These are phyloP conservation scores for Picea abies DNA, from an alignment of 83 land plant species.

Conservation along the genomic window DNA sequence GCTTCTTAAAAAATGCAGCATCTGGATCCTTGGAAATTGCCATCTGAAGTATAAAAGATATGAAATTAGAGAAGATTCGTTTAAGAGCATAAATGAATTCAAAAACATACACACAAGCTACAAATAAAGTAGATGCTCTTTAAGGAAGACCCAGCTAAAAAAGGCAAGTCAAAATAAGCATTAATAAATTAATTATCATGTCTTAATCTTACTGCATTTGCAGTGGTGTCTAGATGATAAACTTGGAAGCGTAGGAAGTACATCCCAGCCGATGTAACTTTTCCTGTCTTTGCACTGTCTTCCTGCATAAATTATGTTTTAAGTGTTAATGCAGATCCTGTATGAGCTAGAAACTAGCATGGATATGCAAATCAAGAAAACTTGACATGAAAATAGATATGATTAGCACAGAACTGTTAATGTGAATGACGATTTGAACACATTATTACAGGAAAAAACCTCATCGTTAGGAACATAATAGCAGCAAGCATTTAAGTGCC, in stretches of 20 bases:
- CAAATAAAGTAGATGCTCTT: background rate
- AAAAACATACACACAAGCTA: background rate
- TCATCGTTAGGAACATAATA: too few relatives aligned
- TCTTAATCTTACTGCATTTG: constrained; percentile 61
- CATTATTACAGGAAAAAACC: too few relatives aligned
- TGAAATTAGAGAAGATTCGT: background rate
- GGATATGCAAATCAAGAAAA: background rate
- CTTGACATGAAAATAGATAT: background rate
- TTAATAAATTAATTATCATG: background rate
- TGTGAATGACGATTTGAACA: too few relatives aligned
- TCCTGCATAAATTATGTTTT: constrained; percentile 52
- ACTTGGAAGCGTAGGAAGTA: constrained; percentile 95
- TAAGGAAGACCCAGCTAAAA: background rate
- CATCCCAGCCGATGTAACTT: constrained; percentile 96
- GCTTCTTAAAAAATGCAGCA: constrained; percentile 88
- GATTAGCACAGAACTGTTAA: background rate
- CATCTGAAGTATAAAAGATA: constrained; percentile 42
- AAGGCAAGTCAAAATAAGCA: background rate
- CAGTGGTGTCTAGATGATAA: constrained; percentile 79
- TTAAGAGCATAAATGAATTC: background rate
- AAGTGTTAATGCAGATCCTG: background rate
- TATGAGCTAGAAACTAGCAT: background rate
- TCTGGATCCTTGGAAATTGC: constrained; percentile 93
- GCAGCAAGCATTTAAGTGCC: too few relatives aligned
- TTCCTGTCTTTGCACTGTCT: constrained; percentile 88